Percentiles rank a stretch among this genome's conserved stretches.
Conservation (phyloP, 1,139 yeast species). For the Kodamaea anthophila region DNA sequence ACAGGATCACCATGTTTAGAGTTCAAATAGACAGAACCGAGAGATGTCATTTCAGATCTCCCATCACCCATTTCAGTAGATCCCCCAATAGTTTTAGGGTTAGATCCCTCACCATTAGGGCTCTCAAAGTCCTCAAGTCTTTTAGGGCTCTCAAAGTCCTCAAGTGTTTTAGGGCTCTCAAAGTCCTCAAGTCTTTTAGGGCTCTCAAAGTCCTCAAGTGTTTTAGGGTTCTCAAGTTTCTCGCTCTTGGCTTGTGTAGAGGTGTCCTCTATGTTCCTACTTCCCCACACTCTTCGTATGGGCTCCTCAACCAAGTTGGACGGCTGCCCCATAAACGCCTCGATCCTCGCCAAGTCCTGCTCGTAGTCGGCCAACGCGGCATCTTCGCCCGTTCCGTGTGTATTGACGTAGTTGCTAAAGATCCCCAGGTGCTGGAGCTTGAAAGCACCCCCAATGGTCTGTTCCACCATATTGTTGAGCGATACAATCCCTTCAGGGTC, state of each 20-base stretch:
- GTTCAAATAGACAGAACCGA: no score
- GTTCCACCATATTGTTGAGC: conserved; percentile 24
- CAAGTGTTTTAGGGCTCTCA: no score
- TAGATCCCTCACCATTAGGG: no score
- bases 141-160: not conserved
- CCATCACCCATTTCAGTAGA: not conserved
- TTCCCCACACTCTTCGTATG: no score
- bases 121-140: not conserved
- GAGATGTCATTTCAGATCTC: no score
- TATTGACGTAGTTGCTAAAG: conserved; percentile 16
- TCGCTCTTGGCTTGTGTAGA: conserved; percentile 7
- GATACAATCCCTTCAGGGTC: conserved; percentile 23
- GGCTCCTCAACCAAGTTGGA: no score
- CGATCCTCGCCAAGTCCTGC: conserved; percentile 15
- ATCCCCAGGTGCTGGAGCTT: conserved; percentile 26
- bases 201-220: not conserved
- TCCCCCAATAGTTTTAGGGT: no score
- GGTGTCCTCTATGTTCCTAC: conserved; percentile 9
- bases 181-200: conserved; percentile 1
- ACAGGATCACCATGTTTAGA: conserved; percentile 39
- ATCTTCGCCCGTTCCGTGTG: not conserved
- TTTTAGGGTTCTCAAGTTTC: conserved; percentile 1
- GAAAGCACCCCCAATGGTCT: conserved; percentile 23
- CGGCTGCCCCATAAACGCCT: conserved; percentile 10
- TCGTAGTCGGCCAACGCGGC: conserved; percentile 10